A percentile compares a stretch with the other conserved stretches of the same genome.
These are phyloP conservation scores for Holtermanniella nyarrowii DNA, from an alignment of 768 basidiomycete genomes.

Conservation along the genomic window DNA sequence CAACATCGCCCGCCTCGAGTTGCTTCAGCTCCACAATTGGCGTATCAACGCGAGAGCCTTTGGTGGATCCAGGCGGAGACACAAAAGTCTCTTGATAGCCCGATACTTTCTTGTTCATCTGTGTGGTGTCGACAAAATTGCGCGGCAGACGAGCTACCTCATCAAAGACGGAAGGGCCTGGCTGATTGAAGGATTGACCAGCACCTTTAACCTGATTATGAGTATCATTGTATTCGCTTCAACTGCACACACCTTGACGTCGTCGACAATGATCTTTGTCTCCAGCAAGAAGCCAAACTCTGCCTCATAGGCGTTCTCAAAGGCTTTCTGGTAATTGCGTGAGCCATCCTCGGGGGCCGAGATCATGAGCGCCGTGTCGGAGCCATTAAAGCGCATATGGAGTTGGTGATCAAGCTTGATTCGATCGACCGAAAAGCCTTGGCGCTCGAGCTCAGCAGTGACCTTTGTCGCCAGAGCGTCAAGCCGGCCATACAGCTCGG, in stretches of 20 bases:
- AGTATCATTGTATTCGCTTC: not conserved
- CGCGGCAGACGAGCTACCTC: conserved; percentile 55
- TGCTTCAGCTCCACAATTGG: conserved; percentile 60
- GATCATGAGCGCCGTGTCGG: conserved; percentile 81
- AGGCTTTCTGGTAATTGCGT: conserved; percentile 69
- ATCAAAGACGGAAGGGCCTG: conserved; percentile 66
- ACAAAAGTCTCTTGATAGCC: conserved; percentile 24
- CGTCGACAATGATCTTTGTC: conserved; percentile 79
- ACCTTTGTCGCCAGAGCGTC: conserved; percentile 59
- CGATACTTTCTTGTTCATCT: conserved; percentile 8
- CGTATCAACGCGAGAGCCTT: conserved; percentile 57
- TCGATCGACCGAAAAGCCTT: conserved; percentile 69
- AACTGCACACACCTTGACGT: conserved; percentile 64
- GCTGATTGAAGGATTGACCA: conserved; percentile 74
- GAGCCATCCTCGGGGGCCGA: conserved; percentile 47
- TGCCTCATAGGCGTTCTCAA: conserved; percentile 65
- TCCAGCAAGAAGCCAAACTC: conserved; percentile 90
- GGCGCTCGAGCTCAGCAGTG: conserved; percentile 54
- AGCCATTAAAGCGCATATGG: conserved; percentile 37
- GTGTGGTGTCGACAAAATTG: conserved; percentile 40
- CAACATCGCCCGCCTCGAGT: conserved; percentile 23
- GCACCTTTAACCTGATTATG: conserved; percentile 73
- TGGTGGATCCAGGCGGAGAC: conserved; percentile 9
- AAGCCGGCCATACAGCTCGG: conserved; percentile 54
- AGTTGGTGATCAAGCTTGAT: conserved; percentile 59